Base-by-base conservation (phyloP, 345 rosid species). In the Lumnitzera racemosa region DNA sequence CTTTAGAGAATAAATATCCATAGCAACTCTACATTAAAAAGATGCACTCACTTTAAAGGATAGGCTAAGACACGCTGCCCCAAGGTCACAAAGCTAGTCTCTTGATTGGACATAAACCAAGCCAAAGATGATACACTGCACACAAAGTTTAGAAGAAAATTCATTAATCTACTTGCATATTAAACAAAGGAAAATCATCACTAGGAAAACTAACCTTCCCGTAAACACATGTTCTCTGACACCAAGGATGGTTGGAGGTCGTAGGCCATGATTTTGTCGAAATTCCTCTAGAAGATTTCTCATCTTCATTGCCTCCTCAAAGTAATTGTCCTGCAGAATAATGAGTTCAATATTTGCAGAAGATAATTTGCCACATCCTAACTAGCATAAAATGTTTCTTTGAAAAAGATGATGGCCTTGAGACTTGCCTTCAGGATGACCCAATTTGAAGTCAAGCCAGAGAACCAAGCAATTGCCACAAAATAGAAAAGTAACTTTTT, bases 61-160 rank as follows among this genome's bases (percentile, higher is more conserved):
- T 61, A 61, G 56, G 99, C 99, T 61, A 94, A 62, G 55, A 94
- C 99, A 14, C 99, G 91, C 70, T 94, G 99, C 49, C 95, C 99
- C 73, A 94, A 67, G 53, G 99, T 94, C 61, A 94, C 99, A 71
- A 94, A 94, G 75, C 99, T 94, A 52, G 99, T 90, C 80, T 94
- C 99, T 77, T 94, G 99, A 74, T 94, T 94, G 73, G 99, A 94
- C 99, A 94, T 94, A 74, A 94, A 94, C 97, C 85, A 80, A 46
- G 99, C 99, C 70, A 94, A 75, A 63, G 97, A 94, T 59, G 99
- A 94, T 66, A 94, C 99, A 90, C 99, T 94, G 91, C 79, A 80
- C 54, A 50, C 49, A 64, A 49, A 73, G 36, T 67, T 54, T 57
- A 54, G 67, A 61, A 72, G 61, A 49, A 46, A 13, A 66, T 51